Conservation (phyloP, 192 early-diverging fungal species). For the Thamnidium elegans region DNA sequence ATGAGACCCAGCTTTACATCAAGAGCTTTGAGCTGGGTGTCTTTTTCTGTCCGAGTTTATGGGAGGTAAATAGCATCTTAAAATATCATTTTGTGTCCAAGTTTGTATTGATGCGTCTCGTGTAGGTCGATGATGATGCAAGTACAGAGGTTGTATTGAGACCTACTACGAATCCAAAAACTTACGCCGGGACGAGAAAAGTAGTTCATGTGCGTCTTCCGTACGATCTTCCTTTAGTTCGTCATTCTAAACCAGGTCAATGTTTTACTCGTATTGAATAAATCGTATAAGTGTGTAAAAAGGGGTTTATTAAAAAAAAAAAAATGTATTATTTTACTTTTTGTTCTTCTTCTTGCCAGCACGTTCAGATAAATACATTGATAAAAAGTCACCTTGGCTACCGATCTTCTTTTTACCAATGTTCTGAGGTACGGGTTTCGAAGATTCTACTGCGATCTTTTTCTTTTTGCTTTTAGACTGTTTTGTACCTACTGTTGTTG, state of each 20-base stretch:
- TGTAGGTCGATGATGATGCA: too few species aligned
- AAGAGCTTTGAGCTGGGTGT: slow-evolving; percentile 69
- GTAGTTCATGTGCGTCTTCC: too few species aligned
- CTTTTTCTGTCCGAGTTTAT: slow-evolving; percentile 52
- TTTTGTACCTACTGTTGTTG: slow-evolving; percentile 27
- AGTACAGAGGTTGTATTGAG: too few species aligned
- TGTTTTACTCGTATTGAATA: background rate
- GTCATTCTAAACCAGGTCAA: too few species aligned
- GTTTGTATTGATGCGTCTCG: too few species aligned
- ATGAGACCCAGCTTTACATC: slow-evolving; percentile 51
- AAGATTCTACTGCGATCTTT: slow-evolving; percentile 23
- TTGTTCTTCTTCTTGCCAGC: slow-evolving; percentile 42
- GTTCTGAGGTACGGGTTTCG: slow-evolving; percentile 24
- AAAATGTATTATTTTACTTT: background rate
- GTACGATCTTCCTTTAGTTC: too few species aligned
- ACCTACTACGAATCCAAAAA: too few species aligned
- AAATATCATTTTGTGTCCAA: too few species aligned
- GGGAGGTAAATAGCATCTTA: slow-evolving; percentile 42
- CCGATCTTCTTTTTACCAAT: slow-evolving; percentile 33
- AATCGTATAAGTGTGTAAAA: background rate
- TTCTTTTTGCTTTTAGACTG: slow-evolving; percentile 34
- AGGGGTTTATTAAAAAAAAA: background rate
- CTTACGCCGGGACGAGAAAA: too few species aligned
- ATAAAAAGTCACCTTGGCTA: slow-evolving; percentile 43
- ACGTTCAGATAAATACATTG: slow-evolving; percentile 47